These are phyloP conservation scores for Protomyces inouyei DNA, from an alignment of 1,139 yeast species.

Conservation along the genomic window DNA sequence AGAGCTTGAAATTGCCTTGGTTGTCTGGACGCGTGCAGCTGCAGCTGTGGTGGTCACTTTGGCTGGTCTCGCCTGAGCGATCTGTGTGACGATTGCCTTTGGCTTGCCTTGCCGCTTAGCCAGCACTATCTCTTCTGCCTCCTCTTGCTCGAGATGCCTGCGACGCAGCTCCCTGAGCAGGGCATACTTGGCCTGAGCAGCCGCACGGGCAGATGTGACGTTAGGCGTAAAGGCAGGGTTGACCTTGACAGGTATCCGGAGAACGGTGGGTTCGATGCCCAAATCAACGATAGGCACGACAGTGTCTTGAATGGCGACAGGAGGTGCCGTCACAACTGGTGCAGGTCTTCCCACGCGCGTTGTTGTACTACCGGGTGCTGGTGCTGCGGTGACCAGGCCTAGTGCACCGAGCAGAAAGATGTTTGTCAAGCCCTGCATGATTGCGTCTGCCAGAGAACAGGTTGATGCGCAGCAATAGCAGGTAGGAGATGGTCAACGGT, in stretches of 20 bases:
- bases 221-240: slow-evolving; percentile 20
- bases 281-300: slow-evolving; percentile 5
- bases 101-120: background rate
- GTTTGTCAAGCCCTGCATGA: background rate
- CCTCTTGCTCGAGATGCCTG: background rate
- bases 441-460: background rate
- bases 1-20: background rate
- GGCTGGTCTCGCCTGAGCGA: background rate
- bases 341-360: background rate
- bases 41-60: background rate
- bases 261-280: slow-evolving; percentile 23
- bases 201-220: slow-evolving; percentile 7
- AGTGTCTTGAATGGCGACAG: slow-evolving; percentile 17
- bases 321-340: background rate
- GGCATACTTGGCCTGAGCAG: slow-evolving; percentile 14
- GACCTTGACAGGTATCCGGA: slow-evolving; percentile 9
- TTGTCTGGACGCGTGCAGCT: background rate
- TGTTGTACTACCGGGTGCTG: background rate
- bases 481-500: no score
- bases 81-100: background rate
- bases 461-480: no score
- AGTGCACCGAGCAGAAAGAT: background rate
- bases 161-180: slow-evolving; percentile 1
- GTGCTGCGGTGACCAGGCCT: background rate
- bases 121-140: background rate